Evolutionary conservation across 495 filamentous ascomycete species (phyloP).

Genomic region (Parathielavia appendiculata): DNA sequence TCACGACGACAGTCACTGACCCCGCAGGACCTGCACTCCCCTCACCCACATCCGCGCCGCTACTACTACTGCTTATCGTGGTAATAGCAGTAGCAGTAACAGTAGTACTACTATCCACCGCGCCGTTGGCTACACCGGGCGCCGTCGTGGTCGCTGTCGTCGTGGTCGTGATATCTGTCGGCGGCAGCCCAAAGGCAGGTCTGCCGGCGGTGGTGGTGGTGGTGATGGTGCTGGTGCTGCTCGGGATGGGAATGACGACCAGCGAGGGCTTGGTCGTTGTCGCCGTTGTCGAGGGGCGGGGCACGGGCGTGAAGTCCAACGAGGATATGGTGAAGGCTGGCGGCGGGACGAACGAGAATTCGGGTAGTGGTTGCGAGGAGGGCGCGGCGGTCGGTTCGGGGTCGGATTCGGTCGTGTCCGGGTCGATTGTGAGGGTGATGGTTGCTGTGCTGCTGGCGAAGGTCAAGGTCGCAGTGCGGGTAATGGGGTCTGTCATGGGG

Average conservation of each 20-base stretch:
- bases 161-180: neutral
- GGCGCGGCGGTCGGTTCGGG: neutral
- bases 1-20: constrained; percentile 11
- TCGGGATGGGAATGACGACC: neutral
- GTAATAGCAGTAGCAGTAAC: neutral
- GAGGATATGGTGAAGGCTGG: neutral
- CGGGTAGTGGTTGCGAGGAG: neutral
- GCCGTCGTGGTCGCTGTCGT: neutral
- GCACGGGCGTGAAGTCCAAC: neutral
- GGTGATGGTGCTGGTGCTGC: neutral
- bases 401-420: no score
- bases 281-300: neutral
- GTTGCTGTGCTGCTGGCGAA: neutral
- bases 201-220: neutral
- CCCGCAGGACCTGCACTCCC: neutral
- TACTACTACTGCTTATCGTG: neutral
- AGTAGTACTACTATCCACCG: neutral
- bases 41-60: neutral
- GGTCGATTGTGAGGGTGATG: constrained; percentile 15
- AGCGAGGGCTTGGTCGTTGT: neutral
- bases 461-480: constrained; percentile 11
- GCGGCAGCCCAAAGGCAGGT: no score
- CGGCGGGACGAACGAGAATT: neutral
- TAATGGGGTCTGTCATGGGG: constrained; percentile 1
- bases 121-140: constrained; percentile 11